Evolutionary conservation across 306 rosid species (phyloP), one percentile per base, ranked within the genome.

Genomic region (Cucumis cinereus): DNA sequence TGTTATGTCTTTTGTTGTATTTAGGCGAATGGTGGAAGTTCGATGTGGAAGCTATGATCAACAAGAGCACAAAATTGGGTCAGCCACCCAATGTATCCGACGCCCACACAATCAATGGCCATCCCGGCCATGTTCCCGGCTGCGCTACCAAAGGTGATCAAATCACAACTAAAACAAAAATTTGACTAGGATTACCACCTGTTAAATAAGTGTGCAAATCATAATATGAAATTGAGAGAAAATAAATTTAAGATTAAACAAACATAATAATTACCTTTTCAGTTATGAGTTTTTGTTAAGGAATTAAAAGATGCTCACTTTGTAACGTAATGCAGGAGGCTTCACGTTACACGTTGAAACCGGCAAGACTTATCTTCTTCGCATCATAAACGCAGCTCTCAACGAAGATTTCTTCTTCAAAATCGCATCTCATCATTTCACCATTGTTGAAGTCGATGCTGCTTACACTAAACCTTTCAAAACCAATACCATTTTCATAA

Each of bases 21-120:
- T 58, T 1, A 90, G 92, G 87, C 6, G 91, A 92, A 79, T 92
- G 92, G 98, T 87, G 96, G 96, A 92, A 90, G 78, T 78, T 85
- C 70, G 94, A 92, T 45, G 92, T 89, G 73, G 98, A 90, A 77
- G 89, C 82, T 19, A 88, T 90, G 67, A 60, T 92, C 23, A 57
- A 87, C 56, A 82, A 90, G 50, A 76, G 92, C 10, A 59, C 43
- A 43, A 57, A 47, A 54, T 63, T 87, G 49, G 94, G 98, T 49
- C 11, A 79, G 20, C 90, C 94, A 15, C 92, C 96, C 23, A 89
- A 89, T 73, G 60, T 90, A 50, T 90, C 92, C 52, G 96, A 92
- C 79, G 82, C 91, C 2, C 91, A 90, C 81, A 87, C 91, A 78
- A 85, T 89, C 67, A 90, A 89, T 57, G 92, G 96, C 26, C 83